phyloP scores from a whole-genome alignment of 2,329 filamentous ascomycete genomes.

The Rutstroemia sp. region DNA sequence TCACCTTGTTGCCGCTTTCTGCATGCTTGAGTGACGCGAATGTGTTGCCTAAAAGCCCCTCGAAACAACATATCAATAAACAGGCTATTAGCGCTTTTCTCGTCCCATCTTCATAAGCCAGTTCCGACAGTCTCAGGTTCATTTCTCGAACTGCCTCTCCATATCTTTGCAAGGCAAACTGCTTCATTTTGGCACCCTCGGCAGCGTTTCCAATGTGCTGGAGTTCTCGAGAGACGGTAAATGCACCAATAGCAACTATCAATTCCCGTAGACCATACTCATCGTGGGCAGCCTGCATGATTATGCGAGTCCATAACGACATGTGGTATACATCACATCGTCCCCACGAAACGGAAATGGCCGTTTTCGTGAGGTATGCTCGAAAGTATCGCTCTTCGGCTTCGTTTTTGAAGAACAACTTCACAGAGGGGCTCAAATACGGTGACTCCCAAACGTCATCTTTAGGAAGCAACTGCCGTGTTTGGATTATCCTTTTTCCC shows the following conservation, averaged over 20 bases:
- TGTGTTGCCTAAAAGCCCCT: slow-evolving; percentile 6
- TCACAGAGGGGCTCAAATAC: background rate
- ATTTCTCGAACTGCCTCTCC: slow-evolving; percentile 8
- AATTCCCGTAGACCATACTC: slow-evolving; percentile 53
- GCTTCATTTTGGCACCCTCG: background rate
- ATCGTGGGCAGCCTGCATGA: slow-evolving; percentile 54
- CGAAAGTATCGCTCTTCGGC: slow-evolving; percentile 27
- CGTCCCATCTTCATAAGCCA: background rate
- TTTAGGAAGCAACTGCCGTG: background rate
- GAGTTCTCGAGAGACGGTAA: slow-evolving; percentile 26
- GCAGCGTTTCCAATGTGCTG: background rate
- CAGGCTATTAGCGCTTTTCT: slow-evolving; percentile 11
- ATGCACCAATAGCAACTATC: slow-evolving; percentile 55
- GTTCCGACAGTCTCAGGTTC: slow-evolving; percentile 1
- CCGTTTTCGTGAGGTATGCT: slow-evolving; percentile 1
- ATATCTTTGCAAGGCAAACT: slow-evolving; percentile 9
- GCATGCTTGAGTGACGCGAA: slow-evolving; percentile 6
- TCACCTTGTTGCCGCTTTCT: background rate
- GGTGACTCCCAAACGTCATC: background rate
- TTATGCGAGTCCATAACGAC: slow-evolving; percentile 53
- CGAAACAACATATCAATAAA: slow-evolving; percentile 10
- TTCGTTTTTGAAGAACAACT: slow-evolving; percentile 33
- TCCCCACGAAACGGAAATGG: slow-evolving; percentile 38
- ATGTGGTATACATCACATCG: slow-evolving; percentile 42
- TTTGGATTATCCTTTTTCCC: background rate